These are phyloP conservation scores for Lanmaoa rubissima DNA, from an alignment of 768 basidiomycete genomes.

Conservation along the genomic window DNA sequence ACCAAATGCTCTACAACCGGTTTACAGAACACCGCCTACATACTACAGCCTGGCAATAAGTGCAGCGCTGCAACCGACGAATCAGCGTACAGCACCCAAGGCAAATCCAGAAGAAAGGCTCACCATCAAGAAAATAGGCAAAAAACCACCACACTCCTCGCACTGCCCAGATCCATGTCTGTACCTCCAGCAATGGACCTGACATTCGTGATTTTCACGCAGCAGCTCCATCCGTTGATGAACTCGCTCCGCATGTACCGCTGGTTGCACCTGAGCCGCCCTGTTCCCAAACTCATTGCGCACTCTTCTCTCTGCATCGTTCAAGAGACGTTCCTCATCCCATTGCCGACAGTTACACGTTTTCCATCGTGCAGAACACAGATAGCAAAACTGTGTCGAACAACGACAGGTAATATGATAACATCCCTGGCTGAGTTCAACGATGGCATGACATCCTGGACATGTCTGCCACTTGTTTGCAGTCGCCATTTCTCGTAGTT, in stretches of 20 bases:
- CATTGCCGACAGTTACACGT: conserved; percentile 59
- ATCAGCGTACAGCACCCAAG: neutral
- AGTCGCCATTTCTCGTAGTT: conserved; percentile 45
- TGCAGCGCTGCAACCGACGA: conserved; percentile 19
- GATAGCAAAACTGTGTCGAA: conserved; percentile 57
- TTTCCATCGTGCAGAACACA: conserved; percentile 64
- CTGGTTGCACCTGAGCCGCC: conserved; percentile 16
- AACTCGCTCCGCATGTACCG: conserved; percentile 19
- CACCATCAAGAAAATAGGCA: conserved; percentile 49
- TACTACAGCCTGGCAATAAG: conserved; percentile 20
- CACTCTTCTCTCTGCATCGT: conserved; percentile 26
- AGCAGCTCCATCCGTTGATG: conserved; percentile 34
- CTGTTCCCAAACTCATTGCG: conserved; percentile 22
- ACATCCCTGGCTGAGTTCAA: conserved; percentile 58
- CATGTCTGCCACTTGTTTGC: conserved; percentile 59
- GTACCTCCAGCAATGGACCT: conserved; percentile 44
- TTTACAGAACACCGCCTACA: conserved; percentile 31
- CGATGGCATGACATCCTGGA: conserved; percentile 52
- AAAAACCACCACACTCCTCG: conserved; percentile 41
- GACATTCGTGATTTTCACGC: conserved; percentile 54
- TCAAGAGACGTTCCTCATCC: conserved; percentile 49
- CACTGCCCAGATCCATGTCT: conserved; percentile 44
- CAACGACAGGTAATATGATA: conserved; percentile 63
- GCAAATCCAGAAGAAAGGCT: conserved; percentile 11
- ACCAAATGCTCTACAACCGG: conserved; percentile 15